Base-by-base conservation (phyloP, 2,329 filamentous ascomycete species). In the Coniochaeta prunicola region DNA sequence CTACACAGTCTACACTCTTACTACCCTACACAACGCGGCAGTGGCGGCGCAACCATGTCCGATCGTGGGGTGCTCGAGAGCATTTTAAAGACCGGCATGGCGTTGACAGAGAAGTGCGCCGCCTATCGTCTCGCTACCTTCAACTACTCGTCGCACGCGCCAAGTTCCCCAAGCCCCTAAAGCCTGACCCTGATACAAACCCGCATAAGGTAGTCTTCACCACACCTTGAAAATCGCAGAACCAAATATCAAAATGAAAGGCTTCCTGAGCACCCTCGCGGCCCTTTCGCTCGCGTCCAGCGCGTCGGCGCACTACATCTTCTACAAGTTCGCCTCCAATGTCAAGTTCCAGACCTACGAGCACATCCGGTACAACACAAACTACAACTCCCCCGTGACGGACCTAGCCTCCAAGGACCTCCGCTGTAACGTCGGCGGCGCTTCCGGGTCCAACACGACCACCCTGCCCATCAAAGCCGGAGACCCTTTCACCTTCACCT, bases 301-400 rank as follows among this genome's bases (percentile, higher is more conserved):
- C 59, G 73, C 65, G 7, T 68, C 69, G 3, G 74, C 67, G 4
- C 74, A 76, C 62, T 77, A 77, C 68, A 74, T 76, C 63, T 76
- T 76, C 69, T 69, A 75, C 61, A 69, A 73, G 60, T 64, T 76
- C 56, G 68, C 68, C 13, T 72, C 67, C 56, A 58, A 67, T 5
- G 67, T 68, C 13, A 63, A 73, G 63, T 74, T 68, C 58, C 64
- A 64, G 10, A 60, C 65, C 1, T 77, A 70, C 65, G 67, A 76
- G 61, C 74, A 76, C 60, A 72, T 80, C 65, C 73, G 77, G 55
- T 69, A 73, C 62, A 79, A 79, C 70, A 74, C 69, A 57, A 80
- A 79, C 73, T 71, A 74, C 64, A 79, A 80, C 70, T 77, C 75
- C 7, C 77, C 77, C 8, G 76, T 79, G 34, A 78, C 74, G 15